Evolutionary conservation across 1,284 basidiomycete genomes (phyloP).

Genomic region (Trichosporon inkin): DNA sequence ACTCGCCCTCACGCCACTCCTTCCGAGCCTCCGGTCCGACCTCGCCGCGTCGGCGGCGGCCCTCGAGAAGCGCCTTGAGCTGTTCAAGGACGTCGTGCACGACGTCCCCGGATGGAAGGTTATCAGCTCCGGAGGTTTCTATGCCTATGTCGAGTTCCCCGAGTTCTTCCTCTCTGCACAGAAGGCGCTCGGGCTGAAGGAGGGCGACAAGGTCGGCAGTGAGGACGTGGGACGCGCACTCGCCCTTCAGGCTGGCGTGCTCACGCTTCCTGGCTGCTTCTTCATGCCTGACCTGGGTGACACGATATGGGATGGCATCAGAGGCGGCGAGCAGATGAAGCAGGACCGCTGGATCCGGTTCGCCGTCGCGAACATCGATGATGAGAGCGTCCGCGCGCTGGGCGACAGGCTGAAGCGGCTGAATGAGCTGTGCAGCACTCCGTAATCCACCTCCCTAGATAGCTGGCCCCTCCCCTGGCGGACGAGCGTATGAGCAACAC

Average conservation of each 20-base stretch:
- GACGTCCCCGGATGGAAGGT: slow-evolving; percentile 60
- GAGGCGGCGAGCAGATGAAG: slow-evolving; percentile 38
- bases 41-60: slow-evolving; percentile 56
- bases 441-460: slow-evolving; percentile 1
- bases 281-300: slow-evolving; percentile 53
- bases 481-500: slow-evolving; percentile 8
- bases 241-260: slow-evolving; percentile 62
- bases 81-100: slow-evolving; percentile 55
- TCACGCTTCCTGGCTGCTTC: slow-evolving; percentile 66
- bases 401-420: slow-evolving; percentile 59
- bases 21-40: slow-evolving; percentile 58
- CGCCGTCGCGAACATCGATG: slow-evolving; percentile 74
- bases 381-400: slow-evolving; percentile 59
- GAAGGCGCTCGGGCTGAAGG: slow-evolving; percentile 57
- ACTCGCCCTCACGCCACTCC: slow-evolving; percentile 59
- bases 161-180: slow-evolving; percentile 52
- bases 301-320: slow-evolving; percentile 36
- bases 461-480: slow-evolving; percentile 26
- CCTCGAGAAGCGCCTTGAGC: slow-evolving; percentile 58
- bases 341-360: slow-evolving; percentile 50
- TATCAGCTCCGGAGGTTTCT: slow-evolving; percentile 66
- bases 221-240: slow-evolving; percentile 60
- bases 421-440: slow-evolving; percentile 33
- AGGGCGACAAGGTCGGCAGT: slow-evolving; percentile 43
- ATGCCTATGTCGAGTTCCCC: slow-evolving; percentile 70